These are phyloP conservation scores for Penicillium sp. DNA, from an alignment of 2,329 filamentous ascomycete species.

Conservation along the genomic window DNA sequence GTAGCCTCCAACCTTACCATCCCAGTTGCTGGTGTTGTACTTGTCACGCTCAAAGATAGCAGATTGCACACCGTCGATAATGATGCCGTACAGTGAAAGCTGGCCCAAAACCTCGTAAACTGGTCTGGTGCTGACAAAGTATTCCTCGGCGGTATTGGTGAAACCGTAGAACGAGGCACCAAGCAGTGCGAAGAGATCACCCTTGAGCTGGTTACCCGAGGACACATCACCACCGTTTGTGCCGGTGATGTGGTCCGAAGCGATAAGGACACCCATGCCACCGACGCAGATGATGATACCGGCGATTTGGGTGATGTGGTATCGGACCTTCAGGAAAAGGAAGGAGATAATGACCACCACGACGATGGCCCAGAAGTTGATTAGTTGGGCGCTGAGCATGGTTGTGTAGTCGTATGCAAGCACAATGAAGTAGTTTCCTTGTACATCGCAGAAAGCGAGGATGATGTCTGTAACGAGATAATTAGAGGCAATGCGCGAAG, in stretches of 20 bases:
- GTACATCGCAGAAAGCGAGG: constrained; percentile 87
- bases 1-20: constrained; percentile 72
- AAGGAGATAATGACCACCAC: constrained; percentile 87
- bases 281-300: constrained; percentile 91
- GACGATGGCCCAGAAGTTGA: constrained; percentile 99
- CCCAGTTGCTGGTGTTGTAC: constrained; percentile 67
- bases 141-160: constrained; percentile 91
- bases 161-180: constrained; percentile 91
- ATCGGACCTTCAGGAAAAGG: constrained; percentile 79
- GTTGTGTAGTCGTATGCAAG: constrained; percentile 92
- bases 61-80: constrained; percentile 89
- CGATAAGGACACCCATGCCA: constrained; percentile 84
- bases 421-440: constrained; percentile 98
- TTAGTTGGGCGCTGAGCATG: constrained; percentile 86
- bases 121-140: constrained; percentile 81
- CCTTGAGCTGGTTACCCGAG: constrained; percentile 73
- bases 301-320: constrained; percentile 79
- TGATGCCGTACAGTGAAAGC: constrained; percentile 80
- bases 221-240: constrained; percentile 63
- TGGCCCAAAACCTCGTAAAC: constrained; percentile 93
- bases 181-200: constrained; percentile 86
- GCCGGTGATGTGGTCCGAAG: constrained; percentile 79
- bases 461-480: constrained; percentile 62
- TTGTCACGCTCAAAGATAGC: constrained; percentile 84
- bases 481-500: constrained; percentile 3